These are phyloP conservation scores for Nicotiana rustica DNA, from an alignment of 305 asterid species.

Conservation along the genomic window DNA sequence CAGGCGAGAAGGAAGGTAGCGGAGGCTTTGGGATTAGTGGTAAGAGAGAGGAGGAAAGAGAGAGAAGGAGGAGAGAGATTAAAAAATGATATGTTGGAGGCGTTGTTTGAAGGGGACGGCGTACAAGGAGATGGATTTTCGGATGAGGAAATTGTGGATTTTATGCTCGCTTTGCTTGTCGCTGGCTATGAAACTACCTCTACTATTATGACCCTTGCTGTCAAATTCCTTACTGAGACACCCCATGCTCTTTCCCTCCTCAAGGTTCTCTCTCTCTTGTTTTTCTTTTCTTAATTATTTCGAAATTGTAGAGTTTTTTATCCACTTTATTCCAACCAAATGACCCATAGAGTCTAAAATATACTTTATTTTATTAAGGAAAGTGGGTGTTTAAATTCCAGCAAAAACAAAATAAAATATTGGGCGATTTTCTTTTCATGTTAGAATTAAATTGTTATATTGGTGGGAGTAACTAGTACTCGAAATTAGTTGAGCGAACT, in stretches of 20 bases:
- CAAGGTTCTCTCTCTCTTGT: constrained; percentile 52
- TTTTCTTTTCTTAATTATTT: not conserved
- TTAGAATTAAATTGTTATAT: too few relatives aligned
- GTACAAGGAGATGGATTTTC: constrained; percentile 74
- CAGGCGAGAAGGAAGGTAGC: constrained; percentile 96
- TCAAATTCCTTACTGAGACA: constrained; percentile 79
- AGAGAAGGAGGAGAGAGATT: constrained; percentile 60
- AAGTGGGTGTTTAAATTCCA: too few relatives aligned
- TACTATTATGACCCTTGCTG: constrained; percentile 93
- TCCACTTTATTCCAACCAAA: too few relatives aligned
- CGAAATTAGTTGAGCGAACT: too few relatives aligned
- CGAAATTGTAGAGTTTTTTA: too few relatives aligned
- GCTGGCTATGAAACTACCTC: constrained; percentile 98
- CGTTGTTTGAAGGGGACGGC: constrained; percentile 78
- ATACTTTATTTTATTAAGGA: too few relatives aligned
- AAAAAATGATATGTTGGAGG: constrained; percentile 89
- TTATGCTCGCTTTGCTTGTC: constrained; percentile 87
- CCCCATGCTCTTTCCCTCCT: constrained; percentile 64
- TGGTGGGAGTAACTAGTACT: too few relatives aligned
- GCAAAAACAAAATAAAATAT: too few relatives aligned
- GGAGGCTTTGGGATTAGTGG: constrained; percentile 86
- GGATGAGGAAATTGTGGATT: constrained; percentile 93
- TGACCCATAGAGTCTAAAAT: too few relatives aligned
- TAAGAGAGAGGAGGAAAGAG: constrained; percentile 71
- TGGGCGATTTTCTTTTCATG: too few relatives aligned